Evolutionary conservation across 2,329 filamentous ascomycete genomes (phyloP).

Genomic region (Coniosporium uncinatum): DNA sequence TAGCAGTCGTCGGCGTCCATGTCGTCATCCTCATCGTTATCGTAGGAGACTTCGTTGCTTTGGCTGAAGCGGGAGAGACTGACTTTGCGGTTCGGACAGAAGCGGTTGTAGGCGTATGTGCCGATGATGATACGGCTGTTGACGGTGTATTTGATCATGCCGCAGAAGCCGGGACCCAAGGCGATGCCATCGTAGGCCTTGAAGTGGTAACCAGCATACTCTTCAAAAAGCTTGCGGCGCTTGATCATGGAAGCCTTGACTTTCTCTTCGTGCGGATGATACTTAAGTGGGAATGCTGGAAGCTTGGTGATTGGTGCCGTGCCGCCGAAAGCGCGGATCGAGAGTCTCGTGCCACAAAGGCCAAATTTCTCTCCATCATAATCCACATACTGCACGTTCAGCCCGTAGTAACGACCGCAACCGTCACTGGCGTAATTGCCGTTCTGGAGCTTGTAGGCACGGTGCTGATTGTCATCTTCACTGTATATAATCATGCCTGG

Average conservation of each 20-base stretch:
- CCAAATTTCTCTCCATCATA: slow-evolving; percentile 29
- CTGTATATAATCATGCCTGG: slow-evolving; percentile 23
- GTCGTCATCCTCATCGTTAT: neutral
- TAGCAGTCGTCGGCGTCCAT: neutral
- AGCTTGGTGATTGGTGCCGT: slow-evolving; percentile 35
- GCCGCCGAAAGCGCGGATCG: slow-evolving; percentile 24
- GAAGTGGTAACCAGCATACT: slow-evolving; percentile 42
- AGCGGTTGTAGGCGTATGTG: slow-evolving; percentile 41
- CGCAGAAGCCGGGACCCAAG: slow-evolving; percentile 17
- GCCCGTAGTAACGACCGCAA: slow-evolving; percentile 15
- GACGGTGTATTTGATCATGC: slow-evolving; percentile 31
- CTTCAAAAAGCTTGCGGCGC: slow-evolving; percentile 39
- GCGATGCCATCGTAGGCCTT: slow-evolving; percentile 41
- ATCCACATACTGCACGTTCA: slow-evolving; percentile 23
- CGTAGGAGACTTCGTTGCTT: neutral
- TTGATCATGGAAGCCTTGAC: slow-evolving; percentile 33
- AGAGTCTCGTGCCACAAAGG: slow-evolving; percentile 10
- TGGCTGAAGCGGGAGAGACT: neutral
- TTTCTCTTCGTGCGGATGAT: slow-evolving; percentile 30
- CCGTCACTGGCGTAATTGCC: neutral
- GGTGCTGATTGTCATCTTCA: slow-evolving; percentile 25
- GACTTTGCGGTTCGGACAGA: slow-evolving; percentile 32
- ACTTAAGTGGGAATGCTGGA: slow-evolving; percentile 35
- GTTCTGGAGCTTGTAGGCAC: slow-evolving; percentile 16
- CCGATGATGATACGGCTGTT: slow-evolving; percentile 39